Base-by-base conservation (phyloP, 1,284 basidiomycete genomes). In the Coniferiporia sulphurascens region DNA sequence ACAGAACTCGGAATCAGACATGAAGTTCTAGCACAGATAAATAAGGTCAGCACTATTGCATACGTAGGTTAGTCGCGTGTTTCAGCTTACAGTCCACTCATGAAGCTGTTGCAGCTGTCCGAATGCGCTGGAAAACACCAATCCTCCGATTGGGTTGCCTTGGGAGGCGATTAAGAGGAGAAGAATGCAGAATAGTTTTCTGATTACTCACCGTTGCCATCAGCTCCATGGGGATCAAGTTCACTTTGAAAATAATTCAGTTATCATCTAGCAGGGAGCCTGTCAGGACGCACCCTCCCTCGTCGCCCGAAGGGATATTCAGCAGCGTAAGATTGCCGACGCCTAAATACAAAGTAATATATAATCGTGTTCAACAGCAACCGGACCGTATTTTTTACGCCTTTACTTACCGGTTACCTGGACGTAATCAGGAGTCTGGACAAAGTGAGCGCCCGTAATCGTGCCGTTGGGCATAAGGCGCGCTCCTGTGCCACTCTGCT, bases 381-480 rank as follows among this genome's bases (percentile, higher is more conserved):
- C 27, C 27, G 27, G 62, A 34, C 59, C 46, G n/a, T 21, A 45
- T 15, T 15, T 63, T 15, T 15, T 63, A 46, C 6, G 19, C n/a
- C 44, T 46, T 4, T 27, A 58, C 52, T 9, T 19, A 75, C 84
- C 88, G 52, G 83, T 86, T 58, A 89, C 73, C 69, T 89, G 86
- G 22, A 89, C 77, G 67, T 83, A 90, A 70, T 86, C 82, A 35
- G 85, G 81, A 4, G 91, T 83, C 68, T 82, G 76, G 60, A 84
- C 74, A 64, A 84, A 85, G 69, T 90, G 89, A n/a, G 85, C 90
- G 56, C 85, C 84, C 17, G 74, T 77, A 68, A 93, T 83, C 15
- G 88, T 75, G 19, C 87, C 90, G 60, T 85, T 78, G 19, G 91
- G 91, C 64, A 94, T 91, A 62, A 91, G 71, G 48, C 87, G 84